Base-by-base conservation (phyloP, 345 rosid species). In the Passiflora organensis region DNA sequence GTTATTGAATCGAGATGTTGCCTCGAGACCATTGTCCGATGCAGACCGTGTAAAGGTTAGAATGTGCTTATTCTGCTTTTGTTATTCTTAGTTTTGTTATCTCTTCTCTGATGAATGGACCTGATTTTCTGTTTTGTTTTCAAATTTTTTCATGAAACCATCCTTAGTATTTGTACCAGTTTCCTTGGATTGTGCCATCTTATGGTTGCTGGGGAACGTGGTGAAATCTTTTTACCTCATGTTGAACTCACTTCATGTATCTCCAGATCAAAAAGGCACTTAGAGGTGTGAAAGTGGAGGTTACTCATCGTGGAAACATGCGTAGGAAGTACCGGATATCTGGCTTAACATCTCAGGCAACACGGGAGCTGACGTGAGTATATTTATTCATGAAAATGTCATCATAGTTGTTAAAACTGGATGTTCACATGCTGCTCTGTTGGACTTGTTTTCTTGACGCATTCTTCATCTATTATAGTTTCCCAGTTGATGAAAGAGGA, bases 301-400 rank as follows among this genome's bases (percentile, higher is more conserved):
- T 90, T 58, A 90, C 97, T 0, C 97, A 87, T 57, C 81, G 97
- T 13, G 96, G 97, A 66, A 87, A 87, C 60, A 90, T 90, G 95
- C 91, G 97, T 12, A 75, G 97, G 41, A 90, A 90, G 66, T 90
- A 90, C 62, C 97, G 97, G 5, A 87, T 90, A 38, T 81, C 96
- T 58, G 96, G 94, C 43, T 69, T 90, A 60, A 90, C 97, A 46
- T 82, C 96, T 4, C 95, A 85, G 69, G 82, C 97, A 21, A 91
- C 97, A 55, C 79, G 95, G 18, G 96, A 91, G 66, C 65, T 91
- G 28, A 91, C 91, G 96, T 91, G 53, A 62, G 96, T 68, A 42
- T 58, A 67, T 44, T 20, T 21, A n/a, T 10, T 18, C 43, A 2
- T 25, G 6, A 28, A 12, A 1, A 37, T 1, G 14, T 16, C 18